Evolutionary conservation across 2,329 filamentous ascomycete genomes (phyloP), one percentile per base, ranked within the genome.

Genomic region (Trichoderma hamatum): DNA sequence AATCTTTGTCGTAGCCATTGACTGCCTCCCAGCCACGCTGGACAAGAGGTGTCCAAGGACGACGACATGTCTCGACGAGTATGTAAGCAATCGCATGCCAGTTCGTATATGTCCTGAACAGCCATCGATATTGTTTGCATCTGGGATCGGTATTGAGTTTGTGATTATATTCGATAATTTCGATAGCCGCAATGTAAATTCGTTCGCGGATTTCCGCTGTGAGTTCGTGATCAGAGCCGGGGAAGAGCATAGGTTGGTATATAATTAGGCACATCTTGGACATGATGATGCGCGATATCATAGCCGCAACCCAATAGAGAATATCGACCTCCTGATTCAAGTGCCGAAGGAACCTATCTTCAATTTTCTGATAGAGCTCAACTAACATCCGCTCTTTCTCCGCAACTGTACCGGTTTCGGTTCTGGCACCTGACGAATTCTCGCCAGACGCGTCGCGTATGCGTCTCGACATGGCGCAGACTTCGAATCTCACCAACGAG

Each of bases 211-310:
- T 87, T 59, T 89, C 89, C 61, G 86, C 84, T 0, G 88, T 85
- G 9, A 91, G 81, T 30, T 83, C 84, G 10, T 82, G 78, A n/a
- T 83, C 84, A 11, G 84, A 83, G 30, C 88, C 85, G 39, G 85
- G 84, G 63, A 89, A 86, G 36, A 91, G 88, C 74, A 90, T 85
- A 0, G 92, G 91, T 73, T 95, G 89, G 74, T 95, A 92, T 2
- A 93, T 85, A 70, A 94, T 85, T 43, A 96, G 84, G 81, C 90
- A 92, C 82, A 94, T 88, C 79, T 94, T 95, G 59, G 89, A 89
- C 80, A 94, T 87, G 71, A 94, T 88, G 36, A 95, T 83, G 11
- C 91, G 87, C 3, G 88, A 85, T 28, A 92, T 84, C 32, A 90
- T 91, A 4, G 88, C 89, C 9, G 86, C 86, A 30, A 91, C 86